These are phyloP conservation scores for Mycena citricolor DNA, from an alignment of 1,284 basidiomycete genomes.

Conservation along the genomic window DNA sequence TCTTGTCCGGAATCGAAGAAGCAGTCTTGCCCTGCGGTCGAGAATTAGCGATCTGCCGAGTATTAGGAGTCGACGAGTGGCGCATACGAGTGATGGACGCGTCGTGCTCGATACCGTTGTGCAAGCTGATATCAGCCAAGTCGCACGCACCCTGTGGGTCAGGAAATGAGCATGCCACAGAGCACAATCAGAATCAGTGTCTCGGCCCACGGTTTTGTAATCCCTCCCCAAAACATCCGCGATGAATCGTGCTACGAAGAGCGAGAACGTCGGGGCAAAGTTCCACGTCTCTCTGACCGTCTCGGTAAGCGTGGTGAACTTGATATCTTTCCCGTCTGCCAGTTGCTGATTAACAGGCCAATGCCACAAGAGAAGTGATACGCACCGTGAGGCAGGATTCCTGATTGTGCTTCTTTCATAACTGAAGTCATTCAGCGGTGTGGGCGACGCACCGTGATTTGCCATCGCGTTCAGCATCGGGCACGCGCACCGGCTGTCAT, in stretches of 20 bases:
- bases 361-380: no score
- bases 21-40: constrained; percentile 59
- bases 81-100: constrained; percentile 66
- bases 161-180: not conserved
- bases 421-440: not conserved
- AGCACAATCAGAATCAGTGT: not conserved
- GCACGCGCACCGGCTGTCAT: constrained; percentile 68
- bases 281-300: constrained; percentile 61
- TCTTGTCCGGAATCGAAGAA: constrained; percentile 52
- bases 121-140: constrained; percentile 61
- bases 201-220: constrained; percentile 38
- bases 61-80: not conserved
- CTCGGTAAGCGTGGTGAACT: constrained; percentile 54
- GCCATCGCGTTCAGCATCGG: constrained; percentile 75
- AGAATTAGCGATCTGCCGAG: no score
- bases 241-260: constrained; percentile 58
- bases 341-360: not conserved
- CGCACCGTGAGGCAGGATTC: constrained; percentile 65
- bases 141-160: constrained; percentile 53
- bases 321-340: constrained; percentile 57
- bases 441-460: constrained; percentile 57
- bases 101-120: constrained; percentile 80
- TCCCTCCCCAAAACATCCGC: constrained; percentile 56
- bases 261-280: constrained; percentile 65
- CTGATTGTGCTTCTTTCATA: constrained; percentile 38